phyloP scores from a whole-genome alignment of 2,329 filamentous ascomycete species.

The Dothistroma pini region DNA sequence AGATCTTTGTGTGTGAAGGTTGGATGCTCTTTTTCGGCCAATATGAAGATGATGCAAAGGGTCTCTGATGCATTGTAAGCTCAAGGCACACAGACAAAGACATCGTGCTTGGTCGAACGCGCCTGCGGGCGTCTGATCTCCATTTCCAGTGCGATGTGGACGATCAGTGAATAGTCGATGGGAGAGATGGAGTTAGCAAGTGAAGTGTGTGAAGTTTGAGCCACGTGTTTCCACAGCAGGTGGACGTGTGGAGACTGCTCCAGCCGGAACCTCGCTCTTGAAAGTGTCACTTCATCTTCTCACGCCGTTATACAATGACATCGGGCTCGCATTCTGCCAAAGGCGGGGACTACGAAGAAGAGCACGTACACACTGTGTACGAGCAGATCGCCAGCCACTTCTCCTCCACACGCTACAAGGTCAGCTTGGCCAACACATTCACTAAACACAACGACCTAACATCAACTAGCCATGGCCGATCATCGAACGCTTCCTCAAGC shows the following conservation, averaged over 20 bases:
- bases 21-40: background rate
- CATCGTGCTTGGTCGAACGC: background rate
- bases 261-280: background rate
- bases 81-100: background rate
- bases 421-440: conserved; percentile 30
- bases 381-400: conserved; percentile 82
- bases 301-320: background rate
- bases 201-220: background rate
- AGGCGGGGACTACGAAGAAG: conserved; percentile 67
- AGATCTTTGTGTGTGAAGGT: background rate
- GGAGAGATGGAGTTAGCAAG: background rate
- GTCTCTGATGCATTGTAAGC: background rate
- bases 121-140: background rate
- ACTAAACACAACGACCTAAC: background rate
- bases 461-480: conserved; percentile 82
- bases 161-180: too few species aligned
- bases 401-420: conserved; percentile 71
- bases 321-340: background rate
- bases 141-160: too few species aligned
- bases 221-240: too few species aligned
- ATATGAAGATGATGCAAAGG: background rate
- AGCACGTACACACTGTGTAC: conserved; percentile 90
- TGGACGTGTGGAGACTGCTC: too few species aligned
- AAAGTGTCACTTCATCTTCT: background rate
- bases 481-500: conserved; percentile 71